Evolutionary conservation across 441 rosid genomes (phyloP), one percentile per base, ranked within the genome.

Genomic region (Raphanus hybrid): DNA sequence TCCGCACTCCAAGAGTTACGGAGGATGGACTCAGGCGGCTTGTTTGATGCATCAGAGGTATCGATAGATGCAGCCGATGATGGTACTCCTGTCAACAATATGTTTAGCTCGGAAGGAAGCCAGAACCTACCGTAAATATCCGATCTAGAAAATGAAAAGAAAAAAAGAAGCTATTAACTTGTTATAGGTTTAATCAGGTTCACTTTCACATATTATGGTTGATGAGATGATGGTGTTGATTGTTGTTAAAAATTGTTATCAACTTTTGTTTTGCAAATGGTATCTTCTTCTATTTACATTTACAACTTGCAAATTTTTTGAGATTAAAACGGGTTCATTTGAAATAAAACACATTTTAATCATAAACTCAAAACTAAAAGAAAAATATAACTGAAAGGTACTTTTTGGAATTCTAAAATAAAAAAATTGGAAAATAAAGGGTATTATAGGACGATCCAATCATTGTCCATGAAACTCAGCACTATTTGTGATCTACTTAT

Each of bases 91-190:
- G 45, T 50, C 8, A 71, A 10, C 15, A 70, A 72, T 16, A 37
- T 37, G 32, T 57, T 75, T 3, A 10, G 4, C 4, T 12, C 37
- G 0, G 73, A 64, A 2, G 86, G 76, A 58, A 12, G 26, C 91
- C 92, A 90, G 2, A 88, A 73, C 66, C 90, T 82, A 65, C 84
- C 85, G 8, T 85, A 75, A 27, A 0, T 8, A 78, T 90, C 89
- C 54, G 66, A 68, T 7, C 76, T 73, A 65, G 4, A 55, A 2
- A 54, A 14, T 3, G 8, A 4, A 29, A 29, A 29, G 1, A 29
- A 55, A 7, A 52, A 16, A 29, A 29, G 34, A 29, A 29, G 32
- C 32, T 29, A 29, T 29, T 29, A 29, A 29, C 34, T 29, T 29
- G 34, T 29, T 29, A 29, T 29, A 29, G 34, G 5, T 29, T 29